phyloP scores from a whole-genome alignment of 73 alveolate species.

The Durusdinium trenchii region DNA sequence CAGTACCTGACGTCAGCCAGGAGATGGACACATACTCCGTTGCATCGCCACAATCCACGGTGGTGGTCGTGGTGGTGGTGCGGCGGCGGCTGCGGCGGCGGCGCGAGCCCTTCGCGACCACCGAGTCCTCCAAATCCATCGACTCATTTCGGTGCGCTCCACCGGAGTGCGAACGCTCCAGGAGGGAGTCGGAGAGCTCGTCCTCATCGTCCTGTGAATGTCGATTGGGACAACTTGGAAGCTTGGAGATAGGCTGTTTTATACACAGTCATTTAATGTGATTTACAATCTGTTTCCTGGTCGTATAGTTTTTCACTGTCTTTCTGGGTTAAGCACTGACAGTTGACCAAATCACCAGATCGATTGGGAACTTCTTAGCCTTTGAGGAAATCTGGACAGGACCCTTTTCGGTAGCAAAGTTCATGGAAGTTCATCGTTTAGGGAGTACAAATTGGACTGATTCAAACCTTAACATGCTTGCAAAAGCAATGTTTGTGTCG shows the following conservation, averaged over 20 bases:
- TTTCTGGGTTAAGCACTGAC: too few species aligned
- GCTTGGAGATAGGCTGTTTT: background rate
- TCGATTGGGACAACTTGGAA: background rate
- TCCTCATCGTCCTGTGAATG: background rate
- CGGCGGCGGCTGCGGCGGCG: conserved; percentile 70
- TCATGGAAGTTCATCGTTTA: too few species aligned
- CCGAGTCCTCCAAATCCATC: background rate
- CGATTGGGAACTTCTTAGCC: too few species aligned
- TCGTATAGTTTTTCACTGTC: too few species aligned
- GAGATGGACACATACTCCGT: conserved; percentile 10
- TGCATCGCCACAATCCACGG: conserved; percentile 39
- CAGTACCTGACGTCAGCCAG: conserved; percentile 11
- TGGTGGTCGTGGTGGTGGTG: conserved; percentile 54
- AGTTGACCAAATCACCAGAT: too few species aligned
- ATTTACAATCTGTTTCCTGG: background rate
- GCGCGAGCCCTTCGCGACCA: conserved; percentile 3
- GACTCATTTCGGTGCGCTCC: background rate
- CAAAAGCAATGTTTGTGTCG: too few species aligned
- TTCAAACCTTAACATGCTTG: too few species aligned
- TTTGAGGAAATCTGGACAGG: too few species aligned
- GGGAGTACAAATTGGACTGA: too few species aligned
- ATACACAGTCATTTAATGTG: background rate
- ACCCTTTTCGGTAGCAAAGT: too few species aligned
- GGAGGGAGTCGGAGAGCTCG: conserved; percentile 10
- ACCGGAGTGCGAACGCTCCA: conserved; percentile 12